Conservation (phyloP, 176 grass and related monocot genomes). For the Oryza punctata region DNA sequence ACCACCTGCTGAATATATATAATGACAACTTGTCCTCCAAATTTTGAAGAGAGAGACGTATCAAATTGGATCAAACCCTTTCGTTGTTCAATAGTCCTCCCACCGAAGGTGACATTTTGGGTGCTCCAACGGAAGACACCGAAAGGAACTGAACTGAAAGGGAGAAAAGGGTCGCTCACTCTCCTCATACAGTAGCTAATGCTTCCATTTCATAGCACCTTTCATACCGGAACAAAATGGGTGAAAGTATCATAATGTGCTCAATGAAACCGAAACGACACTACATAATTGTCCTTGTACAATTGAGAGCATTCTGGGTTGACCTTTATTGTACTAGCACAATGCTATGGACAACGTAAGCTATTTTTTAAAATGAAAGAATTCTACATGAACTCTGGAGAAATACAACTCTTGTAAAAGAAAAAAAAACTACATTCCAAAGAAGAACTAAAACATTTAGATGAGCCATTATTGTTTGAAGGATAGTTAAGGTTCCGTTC, state of each 20-base stretch:
- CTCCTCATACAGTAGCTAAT: background rate
- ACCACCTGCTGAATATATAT: background rate
- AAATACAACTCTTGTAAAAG: background rate
- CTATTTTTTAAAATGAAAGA: background rate
- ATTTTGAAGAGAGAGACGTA: background rate
- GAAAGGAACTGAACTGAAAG: constrained; percentile 12
- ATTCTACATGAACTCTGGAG: background rate
- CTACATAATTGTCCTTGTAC: background rate
- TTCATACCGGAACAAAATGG: background rate
- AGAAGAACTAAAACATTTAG: too few species aligned
- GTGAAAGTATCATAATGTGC: background rate
- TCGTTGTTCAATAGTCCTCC: background rate
- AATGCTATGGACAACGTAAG: background rate
- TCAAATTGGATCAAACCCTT: background rate
- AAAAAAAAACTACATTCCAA: too few species aligned
- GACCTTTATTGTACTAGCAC: background rate
- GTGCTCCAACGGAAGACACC: constrained; percentile 7
- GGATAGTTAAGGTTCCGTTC: too few species aligned
- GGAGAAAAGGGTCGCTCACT: background rate
- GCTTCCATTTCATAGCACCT: constrained; percentile 5
- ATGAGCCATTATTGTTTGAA: too few species aligned
- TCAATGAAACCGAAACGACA: background rate
- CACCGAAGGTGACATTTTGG: constrained; percentile 11
- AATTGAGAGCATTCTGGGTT: background rate
- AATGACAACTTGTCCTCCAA: background rate